phyloP scores from a whole-genome alignment of 768 basidiomycete species.

The Trametes cingulata region DNA sequence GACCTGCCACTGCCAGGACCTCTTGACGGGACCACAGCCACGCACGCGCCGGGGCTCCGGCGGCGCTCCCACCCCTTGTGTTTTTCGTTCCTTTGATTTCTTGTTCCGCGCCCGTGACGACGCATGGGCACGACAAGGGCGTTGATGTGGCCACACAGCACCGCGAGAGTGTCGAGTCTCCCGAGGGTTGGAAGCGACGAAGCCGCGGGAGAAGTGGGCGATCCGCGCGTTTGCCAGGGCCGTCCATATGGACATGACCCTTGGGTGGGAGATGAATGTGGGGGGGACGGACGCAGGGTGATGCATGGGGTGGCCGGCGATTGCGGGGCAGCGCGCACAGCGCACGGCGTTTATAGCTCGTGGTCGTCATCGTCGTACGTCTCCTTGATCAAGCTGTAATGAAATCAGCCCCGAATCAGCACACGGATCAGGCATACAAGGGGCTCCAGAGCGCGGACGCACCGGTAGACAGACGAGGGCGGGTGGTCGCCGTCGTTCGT shows the following conservation, averaged over 20 bases:
- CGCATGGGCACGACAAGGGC: no score
- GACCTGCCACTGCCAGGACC: no score
- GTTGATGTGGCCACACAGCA: no score
- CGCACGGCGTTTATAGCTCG: conserved; percentile 51
- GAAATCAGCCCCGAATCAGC: conserved; percentile 13
- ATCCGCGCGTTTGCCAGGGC: not conserved
- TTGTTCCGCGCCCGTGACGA: no score
- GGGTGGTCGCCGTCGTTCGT: conserved; percentile 98
- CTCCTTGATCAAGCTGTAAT: conserved; percentile 78
- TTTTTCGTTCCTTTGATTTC: no score
- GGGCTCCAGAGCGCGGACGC: conserved; percentile 23
- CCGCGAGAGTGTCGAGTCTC: no score
- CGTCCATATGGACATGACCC: not conserved
- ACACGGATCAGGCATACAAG: not conserved
- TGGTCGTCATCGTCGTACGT: conserved; percentile 95
- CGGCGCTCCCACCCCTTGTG: not conserved
- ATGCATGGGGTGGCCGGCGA: conserved; percentile 8
- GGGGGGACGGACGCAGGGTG: not conserved
- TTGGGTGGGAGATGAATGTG: not conserved
- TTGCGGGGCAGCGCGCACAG: conserved; percentile 12
- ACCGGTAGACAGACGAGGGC: conserved; percentile 90
- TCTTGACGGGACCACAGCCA: not conserved
- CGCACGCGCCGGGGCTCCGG: not conserved
- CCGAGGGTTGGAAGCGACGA: no score
- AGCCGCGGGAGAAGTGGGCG: not conserved